Evolutionary conservation across 768 basidiomycete genomes (phyloP).

Genomic region (Lyophyllum shimeji): DNA sequence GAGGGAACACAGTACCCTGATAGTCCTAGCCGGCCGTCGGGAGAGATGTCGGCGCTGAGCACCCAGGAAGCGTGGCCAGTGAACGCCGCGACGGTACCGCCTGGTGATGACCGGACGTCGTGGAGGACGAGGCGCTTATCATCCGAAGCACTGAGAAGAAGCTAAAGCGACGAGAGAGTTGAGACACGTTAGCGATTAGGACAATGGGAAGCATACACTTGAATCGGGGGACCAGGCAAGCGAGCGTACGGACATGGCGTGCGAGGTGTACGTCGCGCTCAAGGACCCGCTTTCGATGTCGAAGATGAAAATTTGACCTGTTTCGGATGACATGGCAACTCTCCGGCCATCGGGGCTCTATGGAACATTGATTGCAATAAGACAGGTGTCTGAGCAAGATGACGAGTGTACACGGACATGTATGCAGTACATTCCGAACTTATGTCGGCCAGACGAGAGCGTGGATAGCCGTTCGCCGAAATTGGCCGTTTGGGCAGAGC

Average conservation of each 20-base stretch:
- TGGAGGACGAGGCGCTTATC: conserved; percentile 90
- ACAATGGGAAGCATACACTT: conserved; percentile 51
- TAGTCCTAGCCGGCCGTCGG: conserved; percentile 74
- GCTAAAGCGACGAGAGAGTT: conserved; percentile 38
- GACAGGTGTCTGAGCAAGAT: not conserved
- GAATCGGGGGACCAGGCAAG: conserved; percentile 90
- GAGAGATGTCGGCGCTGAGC: conserved; percentile 77
- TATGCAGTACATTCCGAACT: conserved; percentile 75
- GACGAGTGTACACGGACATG: conserved; percentile 47
- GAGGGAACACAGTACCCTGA: conserved; percentile 66
- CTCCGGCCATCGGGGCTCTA: conserved; percentile 89
- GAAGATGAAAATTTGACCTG: conserved; percentile 86
- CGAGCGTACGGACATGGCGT: conserved; percentile 87
- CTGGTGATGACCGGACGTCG: conserved; percentile 78
- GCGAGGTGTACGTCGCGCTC: conserved; percentile 74
- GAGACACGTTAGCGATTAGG: too few species aligned
- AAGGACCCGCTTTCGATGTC: conserved; percentile 72
- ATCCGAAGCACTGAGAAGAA: conserved; percentile 87
- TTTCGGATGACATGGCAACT: conserved; percentile 80
- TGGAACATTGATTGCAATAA: not conserved
- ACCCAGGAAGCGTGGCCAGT: conserved; percentile 93
- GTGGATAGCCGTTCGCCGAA: conserved; percentile 65
- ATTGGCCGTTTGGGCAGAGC: conserved; percentile 63
- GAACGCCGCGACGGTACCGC: conserved; percentile 83
- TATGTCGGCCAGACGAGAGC: conserved; percentile 66